Percentiles rank a stretch among this genome's conserved stretches.
Evolutionary conservation across 352 stramenopile genomes (phyloP).

Genomic region (Phytophthora europaea): DNA sequence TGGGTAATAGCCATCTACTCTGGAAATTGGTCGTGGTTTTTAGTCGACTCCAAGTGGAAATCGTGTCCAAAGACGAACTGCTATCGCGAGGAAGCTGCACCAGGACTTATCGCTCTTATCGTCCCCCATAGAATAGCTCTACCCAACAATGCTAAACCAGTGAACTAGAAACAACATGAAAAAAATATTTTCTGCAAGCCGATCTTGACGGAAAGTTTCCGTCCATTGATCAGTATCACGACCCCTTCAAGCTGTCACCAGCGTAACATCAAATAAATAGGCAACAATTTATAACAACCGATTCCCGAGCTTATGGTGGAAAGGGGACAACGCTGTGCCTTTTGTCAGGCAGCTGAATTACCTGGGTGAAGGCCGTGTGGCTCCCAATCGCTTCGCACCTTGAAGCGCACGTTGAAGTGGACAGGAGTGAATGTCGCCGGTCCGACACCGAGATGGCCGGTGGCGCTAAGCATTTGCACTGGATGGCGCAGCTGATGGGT

Average conservation of each 20-base stretch:
- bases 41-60: too few species aligned
- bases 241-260: too few species aligned
- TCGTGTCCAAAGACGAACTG: too few species aligned
- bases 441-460: background rate
- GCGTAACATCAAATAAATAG: too few species aligned
- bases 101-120: background rate
- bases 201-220: too few species aligned
- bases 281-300: too few species aligned
- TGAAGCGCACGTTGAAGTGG: slow-evolving; percentile 3
- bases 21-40: background rate
- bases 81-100: too few species aligned
- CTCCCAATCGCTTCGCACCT: background rate
- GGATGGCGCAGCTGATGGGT: slow-evolving; percentile 11
- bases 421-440: background rate
- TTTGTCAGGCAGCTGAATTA: background rate
- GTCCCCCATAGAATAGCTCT: background rate
- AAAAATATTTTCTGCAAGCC: too few species aligned
- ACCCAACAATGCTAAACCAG: background rate
- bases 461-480: background rate
- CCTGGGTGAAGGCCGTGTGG: background rate
- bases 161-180: too few species aligned
- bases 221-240: too few species aligned
- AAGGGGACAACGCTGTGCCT: too few species aligned
- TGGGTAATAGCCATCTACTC: slow-evolving; percentile 22
- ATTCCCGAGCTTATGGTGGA: too few species aligned